Conservation (phyloP, 768 basidiomycete species). For the Tricholomella constricta region DNA sequence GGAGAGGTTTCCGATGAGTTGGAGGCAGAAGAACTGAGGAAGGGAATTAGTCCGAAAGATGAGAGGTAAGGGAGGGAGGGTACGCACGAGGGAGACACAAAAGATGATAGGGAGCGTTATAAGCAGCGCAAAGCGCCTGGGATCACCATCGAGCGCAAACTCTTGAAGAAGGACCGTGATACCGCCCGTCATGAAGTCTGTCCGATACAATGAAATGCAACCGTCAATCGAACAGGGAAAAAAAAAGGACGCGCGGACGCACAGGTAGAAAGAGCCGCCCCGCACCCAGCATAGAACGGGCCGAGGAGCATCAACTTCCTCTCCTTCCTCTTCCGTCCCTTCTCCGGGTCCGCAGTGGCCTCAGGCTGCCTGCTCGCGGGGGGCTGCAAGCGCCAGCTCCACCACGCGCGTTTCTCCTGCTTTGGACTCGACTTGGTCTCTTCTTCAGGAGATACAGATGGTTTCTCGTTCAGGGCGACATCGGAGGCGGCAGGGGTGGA, state of each 20-base stretch:
- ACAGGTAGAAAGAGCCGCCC: slow-evolving; percentile 66
- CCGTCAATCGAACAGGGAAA: neutral
- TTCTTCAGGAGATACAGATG: neutral
- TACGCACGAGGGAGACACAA: slow-evolving; percentile 72
- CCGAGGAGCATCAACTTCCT: slow-evolving; percentile 60
- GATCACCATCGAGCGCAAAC: slow-evolving; percentile 63
- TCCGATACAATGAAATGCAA: neutral
- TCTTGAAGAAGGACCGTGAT: slow-evolving; percentile 63
- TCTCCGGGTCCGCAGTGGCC: slow-evolving; percentile 37
- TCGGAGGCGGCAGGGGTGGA: slow-evolving; percentile 17
- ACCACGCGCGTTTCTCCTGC: slow-evolving; percentile 35
- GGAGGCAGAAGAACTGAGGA: slow-evolving; percentile 71
- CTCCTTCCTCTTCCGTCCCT: slow-evolving; percentile 36
- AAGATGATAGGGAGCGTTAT: slow-evolving; percentile 70
- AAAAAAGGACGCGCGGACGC: no score
- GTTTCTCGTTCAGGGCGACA: slow-evolving; percentile 39
- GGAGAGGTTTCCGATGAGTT: slow-evolving; percentile 66
- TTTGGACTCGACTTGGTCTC: slow-evolving; percentile 6
- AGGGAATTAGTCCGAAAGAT: neutral
- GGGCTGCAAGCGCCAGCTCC: slow-evolving; percentile 49
- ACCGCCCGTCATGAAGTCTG: slow-evolving; percentile 66
- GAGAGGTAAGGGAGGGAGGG: neutral
- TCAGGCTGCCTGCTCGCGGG: slow-evolving; percentile 2
- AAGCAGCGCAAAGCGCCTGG: slow-evolving; percentile 65
- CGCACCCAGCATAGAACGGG: slow-evolving; percentile 70